phyloP scores from a whole-genome alignment of 169 alveolate genomes.

The Cryptosporidium muris region DNA sequence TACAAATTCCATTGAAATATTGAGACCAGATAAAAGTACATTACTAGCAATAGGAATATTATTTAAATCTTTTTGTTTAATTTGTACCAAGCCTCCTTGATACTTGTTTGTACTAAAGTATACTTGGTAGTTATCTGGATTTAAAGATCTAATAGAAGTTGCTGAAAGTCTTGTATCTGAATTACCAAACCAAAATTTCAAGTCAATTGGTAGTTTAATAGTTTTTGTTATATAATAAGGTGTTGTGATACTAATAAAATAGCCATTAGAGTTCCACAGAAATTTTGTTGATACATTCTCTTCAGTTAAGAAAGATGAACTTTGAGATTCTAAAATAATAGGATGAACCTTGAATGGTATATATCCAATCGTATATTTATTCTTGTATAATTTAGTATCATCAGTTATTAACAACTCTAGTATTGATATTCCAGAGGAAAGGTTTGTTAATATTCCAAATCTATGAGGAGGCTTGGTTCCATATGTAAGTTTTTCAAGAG shows the following conservation, averaged over 20 bases:
- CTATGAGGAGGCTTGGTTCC: background rate
- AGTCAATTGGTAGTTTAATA: conserved; percentile 7
- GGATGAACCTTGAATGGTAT: conserved; percentile 22
- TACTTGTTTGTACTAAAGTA: conserved; percentile 6
- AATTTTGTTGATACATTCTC: background rate
- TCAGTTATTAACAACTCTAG: background rate
- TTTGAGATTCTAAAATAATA: conserved; percentile 8
- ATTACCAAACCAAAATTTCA: conserved; percentile 54
- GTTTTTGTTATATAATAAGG: background rate
- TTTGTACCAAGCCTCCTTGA: conserved; percentile 11
- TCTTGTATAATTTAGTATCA: background rate
- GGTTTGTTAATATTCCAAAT: background rate
- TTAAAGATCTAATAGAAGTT: background rate
- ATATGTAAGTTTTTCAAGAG: background rate
- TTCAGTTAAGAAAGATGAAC: conserved; percentile 23
- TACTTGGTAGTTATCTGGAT: conserved; percentile 12
- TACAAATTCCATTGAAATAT: conserved; percentile 15
- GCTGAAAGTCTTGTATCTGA: conserved; percentile 11
- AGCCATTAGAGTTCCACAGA: background rate
- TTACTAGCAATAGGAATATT: background rate
- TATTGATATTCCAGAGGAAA: too few relatives aligned
- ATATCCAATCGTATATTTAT: background rate
- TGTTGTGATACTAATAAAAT: background rate
- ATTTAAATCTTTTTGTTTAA: background rate
- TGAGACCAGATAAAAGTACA: background rate